Base-by-base conservation (phyloP, 1,284 basidiomycete species). In the Neotropicomus parvogracilis region DNA sequence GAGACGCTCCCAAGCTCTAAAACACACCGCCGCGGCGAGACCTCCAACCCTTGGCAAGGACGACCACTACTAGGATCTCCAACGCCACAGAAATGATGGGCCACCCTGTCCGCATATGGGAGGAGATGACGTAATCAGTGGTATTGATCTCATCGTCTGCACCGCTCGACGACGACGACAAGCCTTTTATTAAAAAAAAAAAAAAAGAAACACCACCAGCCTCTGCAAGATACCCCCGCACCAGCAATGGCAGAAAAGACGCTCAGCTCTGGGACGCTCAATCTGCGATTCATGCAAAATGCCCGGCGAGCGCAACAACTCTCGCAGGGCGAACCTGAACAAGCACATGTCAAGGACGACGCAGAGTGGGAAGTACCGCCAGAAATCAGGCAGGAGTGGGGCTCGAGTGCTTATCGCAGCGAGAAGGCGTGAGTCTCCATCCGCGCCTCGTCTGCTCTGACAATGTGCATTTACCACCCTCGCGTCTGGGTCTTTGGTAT, bases 201-300 rank as follows among this genome's bases (percentile, higher is more conserved):
- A n/a, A n/a, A n/a, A n/a, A n/a, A n/a, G n/a, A n/a, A n/a, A n/a
- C n/a, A n/a, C n/a, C n/a, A n/a, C n/a, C n/a, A n/a, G n/a, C n/a
- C n/a, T n/a, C n/a, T n/a, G n/a, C n/a, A n/a, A n/a, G n/a, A n/a
- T n/a, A n/a, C n/a, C n/a, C n/a, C n/a, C 24, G 5, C 24, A 24
- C n/a, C 14, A 37, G 1, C 20, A n/a, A 81, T 80, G 79, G 69
- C 74, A 14, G 69, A 70, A 35, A 84, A 82, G 65, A 71, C 74
- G 1, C 72, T 88, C 41, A 88, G 85, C 64, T 78, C 73, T 35
- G 77, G 81, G 20, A 87, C 85, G 0, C 72, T 88, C 13, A 78
- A 78, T 57, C 73, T 88, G 33, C 77, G 79, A 6, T 88, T 88
- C 62, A 88, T 88, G 86, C 84, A 86, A 66, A 86, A 85, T 70